Evolutionary conservation across 129 eudicot genomes (phyloP).

Genomic region (Flaveria bidentis): DNA sequence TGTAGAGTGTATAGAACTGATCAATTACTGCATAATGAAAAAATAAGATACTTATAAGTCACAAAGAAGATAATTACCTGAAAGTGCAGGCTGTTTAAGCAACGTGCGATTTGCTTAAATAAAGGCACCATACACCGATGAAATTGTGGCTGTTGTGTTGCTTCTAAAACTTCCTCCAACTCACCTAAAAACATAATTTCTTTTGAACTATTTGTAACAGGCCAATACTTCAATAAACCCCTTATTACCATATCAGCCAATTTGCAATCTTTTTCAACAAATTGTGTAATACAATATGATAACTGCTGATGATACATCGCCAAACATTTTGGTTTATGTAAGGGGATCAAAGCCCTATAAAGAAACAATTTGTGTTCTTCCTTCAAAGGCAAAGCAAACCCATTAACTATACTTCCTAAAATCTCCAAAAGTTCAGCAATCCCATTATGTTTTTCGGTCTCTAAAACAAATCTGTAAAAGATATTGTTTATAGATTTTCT

Average conservation of each 20-base stretch:
- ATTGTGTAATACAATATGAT: conserved; percentile 72
- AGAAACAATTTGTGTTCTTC: conserved; percentile 89
- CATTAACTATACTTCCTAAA: conserved; percentile 78
- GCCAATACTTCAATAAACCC: conserved; percentile 84
- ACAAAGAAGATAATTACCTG: conserved; percentile 53
- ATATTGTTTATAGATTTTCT: conserved; percentile 77
- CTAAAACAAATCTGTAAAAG: conserved; percentile 63
- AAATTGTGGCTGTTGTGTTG: conserved; percentile 72
- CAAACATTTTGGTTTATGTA: conserved; percentile 75
- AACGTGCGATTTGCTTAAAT: conserved; percentile 65
- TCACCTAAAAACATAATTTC: conserved; percentile 80
- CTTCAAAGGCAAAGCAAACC: conserved; percentile 80
- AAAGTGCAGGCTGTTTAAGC: conserved; percentile 78
- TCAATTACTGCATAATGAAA: neutral
- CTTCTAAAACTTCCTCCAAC: conserved; percentile 85
- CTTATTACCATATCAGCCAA: conserved; percentile 80
- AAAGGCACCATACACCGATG: conserved; percentile 84
- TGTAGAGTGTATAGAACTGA: neutral
- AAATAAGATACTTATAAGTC: neutral
- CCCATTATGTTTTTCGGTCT: conserved; percentile 79
- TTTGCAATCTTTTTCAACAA: conserved; percentile 80
- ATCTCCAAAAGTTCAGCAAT: conserved; percentile 82
- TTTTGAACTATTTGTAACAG: conserved; percentile 78
- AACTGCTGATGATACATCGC: conserved; percentile 80
- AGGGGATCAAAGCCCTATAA: conserved; percentile 61